Evolutionary conservation across 176 grass and related monocot species (phyloP).

Genomic region (Phoenix dactylifera): DNA sequence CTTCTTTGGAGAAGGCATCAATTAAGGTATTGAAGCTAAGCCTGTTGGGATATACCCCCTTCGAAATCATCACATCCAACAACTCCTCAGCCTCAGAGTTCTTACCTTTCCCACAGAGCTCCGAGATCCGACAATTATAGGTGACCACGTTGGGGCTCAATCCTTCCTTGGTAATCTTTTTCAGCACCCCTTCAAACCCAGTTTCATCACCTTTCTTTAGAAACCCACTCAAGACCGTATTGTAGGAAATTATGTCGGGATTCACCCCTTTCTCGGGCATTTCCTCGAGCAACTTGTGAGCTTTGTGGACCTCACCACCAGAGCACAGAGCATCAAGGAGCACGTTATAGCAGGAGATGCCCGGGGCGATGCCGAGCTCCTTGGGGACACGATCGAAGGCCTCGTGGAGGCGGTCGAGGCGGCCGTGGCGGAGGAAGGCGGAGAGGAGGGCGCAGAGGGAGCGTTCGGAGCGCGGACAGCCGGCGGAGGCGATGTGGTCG

Average conservation of each 20-base stretch:
- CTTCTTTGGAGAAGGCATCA: constrained; percentile 38
- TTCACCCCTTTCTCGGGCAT: constrained; percentile 32
- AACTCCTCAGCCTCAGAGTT: constrained; percentile 54
- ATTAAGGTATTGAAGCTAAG: constrained; percentile 52
- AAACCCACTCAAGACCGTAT: constrained; percentile 60
- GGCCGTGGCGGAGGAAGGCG: constrained; percentile 7
- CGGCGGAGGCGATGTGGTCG: constrained; percentile 19
- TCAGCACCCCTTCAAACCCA: constrained; percentile 39
- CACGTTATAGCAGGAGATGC: constrained; percentile 51
- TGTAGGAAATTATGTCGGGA: constrained; percentile 71
- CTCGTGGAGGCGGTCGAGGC: constrained; percentile 43
- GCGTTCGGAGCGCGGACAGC: not conserved
- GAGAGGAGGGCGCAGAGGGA: not conserved
- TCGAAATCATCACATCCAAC: constrained; percentile 38
- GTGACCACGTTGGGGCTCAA: constrained; percentile 43
- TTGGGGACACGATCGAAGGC: constrained; percentile 1
- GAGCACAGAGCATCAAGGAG: constrained; percentile 33
- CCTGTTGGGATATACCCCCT: constrained; percentile 30
- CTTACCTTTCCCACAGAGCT: constrained; percentile 38
- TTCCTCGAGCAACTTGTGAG: constrained; percentile 41
- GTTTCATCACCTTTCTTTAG: constrained; percentile 28
- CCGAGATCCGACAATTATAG: constrained; percentile 56
- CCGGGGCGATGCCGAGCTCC: constrained; percentile 12
- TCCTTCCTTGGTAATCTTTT: constrained; percentile 19
- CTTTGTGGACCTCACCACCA: constrained; percentile 19